Evolutionary conservation across 805 yeast genomes (phyloP).

Genomic region (Pichia gijzeniarum): DNA sequence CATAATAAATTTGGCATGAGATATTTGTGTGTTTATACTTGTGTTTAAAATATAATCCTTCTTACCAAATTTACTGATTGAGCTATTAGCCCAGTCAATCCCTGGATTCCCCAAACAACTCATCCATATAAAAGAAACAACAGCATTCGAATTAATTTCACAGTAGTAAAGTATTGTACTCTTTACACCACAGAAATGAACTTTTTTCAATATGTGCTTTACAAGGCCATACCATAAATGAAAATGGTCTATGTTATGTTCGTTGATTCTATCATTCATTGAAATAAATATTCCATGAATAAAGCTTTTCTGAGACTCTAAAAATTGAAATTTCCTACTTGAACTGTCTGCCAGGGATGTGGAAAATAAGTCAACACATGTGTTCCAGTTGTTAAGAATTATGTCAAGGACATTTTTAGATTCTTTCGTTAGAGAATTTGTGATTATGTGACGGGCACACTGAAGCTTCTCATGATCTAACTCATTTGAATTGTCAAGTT

Average conservation of each 20-base stretch:
- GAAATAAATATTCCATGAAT: not conserved
- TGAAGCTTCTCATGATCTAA: not conserved
- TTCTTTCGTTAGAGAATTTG: slow-evolving; percentile 1
- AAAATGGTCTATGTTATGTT: not conserved
- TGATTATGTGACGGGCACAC: not conserved
- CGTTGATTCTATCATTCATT: not conserved
- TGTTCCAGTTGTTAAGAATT: slow-evolving; percentile 4
- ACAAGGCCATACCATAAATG: not conserved
- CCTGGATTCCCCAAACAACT: not conserved
- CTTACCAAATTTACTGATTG: slow-evolving; percentile 20
- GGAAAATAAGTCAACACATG: not conserved
- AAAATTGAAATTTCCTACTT: not conserved
- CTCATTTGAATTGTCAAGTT: not conserved
- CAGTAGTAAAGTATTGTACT: not conserved
- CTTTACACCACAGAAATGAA: not conserved
- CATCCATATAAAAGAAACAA: slow-evolving; percentile 8
- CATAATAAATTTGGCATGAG: slow-evolving; percentile 42
- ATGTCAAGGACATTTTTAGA: not conserved
- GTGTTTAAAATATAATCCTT: slow-evolving; percentile 25
- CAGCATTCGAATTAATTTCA: not conserved
- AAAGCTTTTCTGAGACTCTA: slow-evolving; percentile 1
- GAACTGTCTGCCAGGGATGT: not conserved
- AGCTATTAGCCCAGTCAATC: not conserved
- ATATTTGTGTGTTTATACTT: slow-evolving; percentile 39
- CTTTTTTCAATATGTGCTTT: not conserved